These are phyloP conservation scores for Cyclocybe cylindracea DNA, from an alignment of 768 basidiomycete genomes.

Conservation along the genomic window DNA sequence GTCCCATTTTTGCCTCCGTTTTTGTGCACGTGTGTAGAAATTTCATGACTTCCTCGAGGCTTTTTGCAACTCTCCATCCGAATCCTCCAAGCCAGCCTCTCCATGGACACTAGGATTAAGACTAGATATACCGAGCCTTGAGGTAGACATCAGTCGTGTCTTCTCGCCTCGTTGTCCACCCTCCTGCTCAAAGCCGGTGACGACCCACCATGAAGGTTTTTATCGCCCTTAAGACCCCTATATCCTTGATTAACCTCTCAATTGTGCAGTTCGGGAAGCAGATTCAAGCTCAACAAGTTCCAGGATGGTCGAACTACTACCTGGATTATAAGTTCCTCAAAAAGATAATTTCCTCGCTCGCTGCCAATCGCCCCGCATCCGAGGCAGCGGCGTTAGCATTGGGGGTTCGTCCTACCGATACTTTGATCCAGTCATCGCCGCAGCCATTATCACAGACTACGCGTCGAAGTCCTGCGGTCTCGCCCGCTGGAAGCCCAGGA, in stretches of 20 bases:
- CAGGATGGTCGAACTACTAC: constrained; percentile 95
- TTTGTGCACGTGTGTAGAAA: constrained; percentile 26
- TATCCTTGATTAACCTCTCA: constrained; percentile 9
- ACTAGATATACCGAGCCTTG: constrained; percentile 27
- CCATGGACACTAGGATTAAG: constrained; percentile 24
- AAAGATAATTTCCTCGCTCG: constrained; percentile 96
- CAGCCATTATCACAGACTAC: constrained; percentile 31
- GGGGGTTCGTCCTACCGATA: constrained; percentile 67
- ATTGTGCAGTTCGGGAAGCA: constrained; percentile 92
- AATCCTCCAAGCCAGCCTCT: constrained; percentile 13
- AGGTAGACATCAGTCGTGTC: constrained; percentile 16
- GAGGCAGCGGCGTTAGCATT: constrained; percentile 87
- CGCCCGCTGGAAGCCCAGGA: constrained; percentile 42
- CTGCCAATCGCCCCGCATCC: constrained; percentile 85
- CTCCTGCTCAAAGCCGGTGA: constrained; percentile 1
- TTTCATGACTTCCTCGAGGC: neutral
- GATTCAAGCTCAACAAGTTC: constrained; percentile 93
- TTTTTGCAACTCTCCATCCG: constrained; percentile 1
- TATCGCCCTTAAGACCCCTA: constrained; percentile 5
- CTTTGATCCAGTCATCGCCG: constrained; percentile 30
- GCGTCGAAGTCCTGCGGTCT: constrained; percentile 30
- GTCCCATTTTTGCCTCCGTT: constrained; percentile 8
- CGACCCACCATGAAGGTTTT: constrained; percentile 35
- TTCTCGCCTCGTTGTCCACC: constrained; percentile 7
- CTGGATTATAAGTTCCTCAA: constrained; percentile 98